Percentiles rank a stretch among this genome's conserved stretches.
phyloP scores from a whole-genome alignment of 140 eudicot genomes.

The Bidens hawaiensis region DNA sequence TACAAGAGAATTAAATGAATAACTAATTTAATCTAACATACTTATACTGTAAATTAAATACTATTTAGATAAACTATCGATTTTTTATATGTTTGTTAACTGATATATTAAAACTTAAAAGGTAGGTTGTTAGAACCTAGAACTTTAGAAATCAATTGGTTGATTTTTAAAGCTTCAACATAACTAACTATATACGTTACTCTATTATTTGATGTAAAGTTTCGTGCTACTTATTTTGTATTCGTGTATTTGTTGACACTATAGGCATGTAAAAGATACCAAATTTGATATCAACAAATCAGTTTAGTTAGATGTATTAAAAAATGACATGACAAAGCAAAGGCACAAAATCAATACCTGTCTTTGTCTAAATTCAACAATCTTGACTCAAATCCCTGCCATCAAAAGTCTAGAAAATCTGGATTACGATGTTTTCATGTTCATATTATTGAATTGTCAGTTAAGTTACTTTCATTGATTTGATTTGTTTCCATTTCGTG shows the following conservation, averaged over 20 bases:
- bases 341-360: background rate
- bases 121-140: background rate
- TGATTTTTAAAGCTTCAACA: background rate
- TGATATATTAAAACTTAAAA: background rate
- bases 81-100: no score
- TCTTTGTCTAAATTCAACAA: slow-evolving; percentile 5
- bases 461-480: slow-evolving; percentile 19
- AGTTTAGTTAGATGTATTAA: slow-evolving; percentile 4
- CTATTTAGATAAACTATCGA: background rate
- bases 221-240: background rate
- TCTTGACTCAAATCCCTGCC: background rate
- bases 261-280: background rate
- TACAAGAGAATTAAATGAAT: no score
- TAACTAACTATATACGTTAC: background rate
- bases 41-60: no score
- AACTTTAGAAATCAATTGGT: background rate
- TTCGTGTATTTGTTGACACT: background rate
- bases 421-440: slow-evolving; percentile 14
- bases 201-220: background rate
- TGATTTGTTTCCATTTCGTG: slow-evolving; percentile 13
- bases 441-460: slow-evolving; percentile 17
- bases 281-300: background rate
- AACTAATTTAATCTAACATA: no score
- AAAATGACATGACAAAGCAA: slow-evolving; percentile 11
- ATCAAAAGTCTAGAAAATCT: background rate